Evolutionary conservation across 192 early-diverging fungal genomes (phyloP).

Genomic region (Fimicolochytrium jonesii): DNA sequence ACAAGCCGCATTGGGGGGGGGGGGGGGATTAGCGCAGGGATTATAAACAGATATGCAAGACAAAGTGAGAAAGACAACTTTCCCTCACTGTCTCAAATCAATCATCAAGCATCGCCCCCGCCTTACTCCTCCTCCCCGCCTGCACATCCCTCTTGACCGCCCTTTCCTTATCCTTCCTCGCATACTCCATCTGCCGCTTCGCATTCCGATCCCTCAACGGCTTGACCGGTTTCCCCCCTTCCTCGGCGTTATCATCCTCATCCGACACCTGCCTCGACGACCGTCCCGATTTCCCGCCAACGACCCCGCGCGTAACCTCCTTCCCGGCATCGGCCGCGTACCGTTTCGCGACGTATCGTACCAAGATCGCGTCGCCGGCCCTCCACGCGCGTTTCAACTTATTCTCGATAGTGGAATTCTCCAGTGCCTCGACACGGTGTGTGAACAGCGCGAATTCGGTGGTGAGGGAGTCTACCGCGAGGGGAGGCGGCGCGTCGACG

Average conservation of each 20-base stretch:
- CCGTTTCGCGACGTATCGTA: slow-evolving; percentile 34
- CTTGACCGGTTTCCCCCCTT: neutral
- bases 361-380: slow-evolving; percentile 27
- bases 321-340: slow-evolving; percentile 22
- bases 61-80: too few species aligned
- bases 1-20: too few species aligned
- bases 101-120: too few species aligned
- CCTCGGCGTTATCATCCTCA: slow-evolving; percentile 19
- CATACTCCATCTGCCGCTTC: slow-evolving; percentile 24
- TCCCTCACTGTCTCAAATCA: too few species aligned
- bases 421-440: slow-evolving; percentile 24
- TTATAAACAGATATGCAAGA: too few species aligned
- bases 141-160: slow-evolving; percentile 30
- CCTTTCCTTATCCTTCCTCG: slow-evolving; percentile 40
- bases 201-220: slow-evolving; percentile 3
- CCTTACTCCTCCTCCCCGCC: slow-evolving; percentile 36
- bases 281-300: neutral
- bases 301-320: slow-evolving; percentile 4
- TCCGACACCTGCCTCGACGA: neutral
- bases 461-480: neutral
- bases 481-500: neutral
- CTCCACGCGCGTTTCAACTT: slow-evolving; percentile 24
- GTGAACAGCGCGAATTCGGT: slow-evolving; percentile 27
- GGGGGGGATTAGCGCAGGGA: too few species aligned
- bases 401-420: slow-evolving; percentile 14